Base-by-base conservation (phyloP, 2,329 filamentous ascomycete genomes). In the Tolypocladium ovalisporum region DNA sequence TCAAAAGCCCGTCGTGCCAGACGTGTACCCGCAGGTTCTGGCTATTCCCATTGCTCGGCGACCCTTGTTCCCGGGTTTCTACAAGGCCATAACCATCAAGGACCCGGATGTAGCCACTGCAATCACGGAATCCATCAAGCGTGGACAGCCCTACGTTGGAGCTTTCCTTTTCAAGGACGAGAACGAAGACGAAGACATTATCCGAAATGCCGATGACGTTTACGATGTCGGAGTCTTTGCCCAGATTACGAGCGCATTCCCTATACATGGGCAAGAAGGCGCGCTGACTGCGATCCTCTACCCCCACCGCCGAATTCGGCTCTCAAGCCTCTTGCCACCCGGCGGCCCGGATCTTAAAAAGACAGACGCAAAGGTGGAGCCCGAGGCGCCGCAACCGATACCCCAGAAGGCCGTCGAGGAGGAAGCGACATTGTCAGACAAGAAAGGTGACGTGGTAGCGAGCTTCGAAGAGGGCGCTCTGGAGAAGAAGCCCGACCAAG, bases 91-190 rank as follows among this genome's bases (percentile, higher is more conserved):
- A 64, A 99, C 93, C 4, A 96, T 99, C 64, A 87, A 90, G 69
- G 91, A 99, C 67, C 89, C 89, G 22, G 89, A 94, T 65, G 94
- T 99, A 39, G 88, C 92, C 17, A 85, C 86, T 42, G 94, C 94
- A 27, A 96, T 99, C 63, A 88, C 92, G 58, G 95, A 99, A 69
- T 94, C 96, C 81, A 90, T 97, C 70, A 96, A 96, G 79, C 83
- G 93, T 55, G 94, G 94, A 0, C 95, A 99, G 72, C 95, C 93
- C 29, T 99, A 99, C 67, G 90, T 99, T 44, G 94, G 94, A 61
- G 93, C 92, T 3, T 99, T 99, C 74, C 73, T 99, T 67, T 91
- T 97, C 77, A 97, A 97, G 73, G 92, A 99, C 68, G 93, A 97
- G 68, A 88, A 90, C 61, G 88, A 89, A 61, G 94, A 97, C 70